Evolutionary conservation across 2,329 filamentous ascomycete genomes (phyloP), one percentile per base, ranked within the genome.

Genomic region (Tolypocladium inflatum): DNA sequence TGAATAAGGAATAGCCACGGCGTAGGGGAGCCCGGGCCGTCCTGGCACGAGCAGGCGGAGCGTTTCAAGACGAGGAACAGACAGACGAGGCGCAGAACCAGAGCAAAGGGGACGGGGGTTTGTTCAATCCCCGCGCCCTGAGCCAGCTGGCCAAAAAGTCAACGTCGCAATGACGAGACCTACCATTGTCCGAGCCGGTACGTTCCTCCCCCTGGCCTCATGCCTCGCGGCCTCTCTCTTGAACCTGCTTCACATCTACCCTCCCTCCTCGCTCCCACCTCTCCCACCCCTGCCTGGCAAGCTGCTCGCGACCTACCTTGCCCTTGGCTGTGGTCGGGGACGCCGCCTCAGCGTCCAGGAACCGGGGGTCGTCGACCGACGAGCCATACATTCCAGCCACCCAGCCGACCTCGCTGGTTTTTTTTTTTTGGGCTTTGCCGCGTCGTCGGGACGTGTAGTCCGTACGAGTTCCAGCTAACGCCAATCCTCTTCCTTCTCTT

Each of bases 141-240:
- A 21, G 11, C 42, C 41, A 33, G 37, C 15, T 37, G 43, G 33
- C 42, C 41, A 42, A 50, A 56, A 51, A 56, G 42, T 17, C 33
- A 51, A 10, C 45, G 33, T 37, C 57, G 78, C 66, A 67, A 84
- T 84, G 81, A 81, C 80, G 68, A 80, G 81, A 73, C 81, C 81
- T 67, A 76, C 78, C 65, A 82, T 84, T 65, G 76, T 84, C 73
- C 80, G 81, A 69, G 81, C 81, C 69, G 81, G 81, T 84, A 80
- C 66, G 81, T 82, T 43, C 54, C 57, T 51, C 21, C 45, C 42
- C 48, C 51, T 50, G 30, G 51, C 37, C 57, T 58, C 54, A 58
- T 59, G 55, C 57, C 53, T 43, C 53, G 53, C 61, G 60, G 60
- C 63, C 59, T 60, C 56, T 60, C 57, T 48, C 59, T 62, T 63